phyloP scores from a whole-genome alignment of 208 protist genomes.

The Leishmania martiniquensis region DNA sequence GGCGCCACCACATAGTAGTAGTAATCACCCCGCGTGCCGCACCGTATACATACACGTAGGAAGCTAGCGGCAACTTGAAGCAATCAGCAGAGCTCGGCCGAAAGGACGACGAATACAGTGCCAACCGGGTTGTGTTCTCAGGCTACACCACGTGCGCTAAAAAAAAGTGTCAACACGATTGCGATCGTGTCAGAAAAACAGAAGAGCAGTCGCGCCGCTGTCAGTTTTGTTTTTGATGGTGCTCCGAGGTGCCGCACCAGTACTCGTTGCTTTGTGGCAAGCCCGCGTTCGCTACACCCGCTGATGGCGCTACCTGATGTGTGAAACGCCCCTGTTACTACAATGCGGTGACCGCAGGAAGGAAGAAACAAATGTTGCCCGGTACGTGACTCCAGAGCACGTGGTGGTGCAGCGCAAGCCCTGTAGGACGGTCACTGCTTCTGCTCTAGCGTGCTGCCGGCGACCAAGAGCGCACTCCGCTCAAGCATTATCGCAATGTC shows the following conservation, averaged over 20 bases:
- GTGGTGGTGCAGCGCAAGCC: background rate
- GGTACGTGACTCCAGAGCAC: background rate
- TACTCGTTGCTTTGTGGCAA: background rate
- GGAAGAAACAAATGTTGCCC: conserved; percentile 14
- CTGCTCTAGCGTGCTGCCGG: background rate
- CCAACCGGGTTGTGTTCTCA: background rate
- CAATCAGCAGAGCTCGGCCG: background rate
- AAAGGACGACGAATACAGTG: background rate
- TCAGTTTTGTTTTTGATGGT: background rate
- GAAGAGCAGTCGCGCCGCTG: background rate
- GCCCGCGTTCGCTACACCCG: background rate
- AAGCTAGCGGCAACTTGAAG: background rate
- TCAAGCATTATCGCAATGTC: background rate
- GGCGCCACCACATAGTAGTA: background rate
- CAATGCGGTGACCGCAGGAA: background rate
- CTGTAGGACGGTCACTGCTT: background rate
- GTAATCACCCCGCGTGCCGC: background rate
- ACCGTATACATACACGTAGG: background rate
- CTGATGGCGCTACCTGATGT: background rate
- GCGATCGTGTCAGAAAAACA: background rate
- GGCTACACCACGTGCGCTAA: background rate
- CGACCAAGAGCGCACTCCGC: background rate
- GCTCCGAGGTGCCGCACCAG: background rate
- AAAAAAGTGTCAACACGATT: background rate
- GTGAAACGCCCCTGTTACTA: background rate